A percentile compares a stretch with the other conserved stretches of the same genome.
phyloP scores from a whole-genome alignment of 164 flowering plant species.

The Vitis rotundifolia region DNA sequence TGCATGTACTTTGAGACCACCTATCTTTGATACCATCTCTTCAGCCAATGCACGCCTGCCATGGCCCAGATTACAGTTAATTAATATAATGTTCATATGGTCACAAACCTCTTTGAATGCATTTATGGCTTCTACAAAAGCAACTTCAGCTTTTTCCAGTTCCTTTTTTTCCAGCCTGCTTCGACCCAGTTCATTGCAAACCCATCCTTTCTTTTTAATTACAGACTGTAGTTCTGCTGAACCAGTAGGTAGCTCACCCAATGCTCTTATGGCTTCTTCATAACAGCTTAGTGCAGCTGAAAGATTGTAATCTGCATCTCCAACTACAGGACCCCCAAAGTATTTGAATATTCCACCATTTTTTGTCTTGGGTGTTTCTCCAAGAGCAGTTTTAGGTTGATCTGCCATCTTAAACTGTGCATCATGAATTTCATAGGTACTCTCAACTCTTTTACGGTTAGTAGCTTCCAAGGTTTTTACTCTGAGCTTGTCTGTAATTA shows the following conservation, averaged over 20 bases:
- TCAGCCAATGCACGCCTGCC: constrained; percentile 93
- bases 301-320: constrained; percentile 59
- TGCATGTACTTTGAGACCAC: constrained; percentile 39
- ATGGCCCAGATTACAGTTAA: constrained; percentile 88
- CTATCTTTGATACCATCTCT: constrained; percentile 67
- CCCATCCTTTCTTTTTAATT: constrained; percentile 91
- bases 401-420: constrained; percentile 11
- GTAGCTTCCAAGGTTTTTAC: constrained; percentile 10
- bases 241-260: constrained; percentile 44
- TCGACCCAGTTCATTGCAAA: constrained; percentile 92
- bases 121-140: constrained; percentile 82
- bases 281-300: constrained; percentile 67
- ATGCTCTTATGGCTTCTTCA: constrained; percentile 68
- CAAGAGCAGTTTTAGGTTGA: constrained; percentile 20
- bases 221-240: constrained; percentile 60
- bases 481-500: constrained; percentile 12
- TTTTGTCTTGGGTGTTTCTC: constrained; percentile 35
- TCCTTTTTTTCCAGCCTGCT: constrained; percentile 59
- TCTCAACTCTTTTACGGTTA: constrained; percentile 16
- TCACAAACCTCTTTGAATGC: constrained; percentile 81
- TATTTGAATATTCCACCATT: constrained; percentile 89
- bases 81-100: constrained; percentile 73
- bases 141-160: constrained; percentile 69
- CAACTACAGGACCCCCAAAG: constrained; percentile 44
- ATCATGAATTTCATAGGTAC: constrained; percentile 13